Evolutionary conservation across 805 yeast genomes (phyloP).

Genomic region (Yarrowia yakushimensis): DNA sequence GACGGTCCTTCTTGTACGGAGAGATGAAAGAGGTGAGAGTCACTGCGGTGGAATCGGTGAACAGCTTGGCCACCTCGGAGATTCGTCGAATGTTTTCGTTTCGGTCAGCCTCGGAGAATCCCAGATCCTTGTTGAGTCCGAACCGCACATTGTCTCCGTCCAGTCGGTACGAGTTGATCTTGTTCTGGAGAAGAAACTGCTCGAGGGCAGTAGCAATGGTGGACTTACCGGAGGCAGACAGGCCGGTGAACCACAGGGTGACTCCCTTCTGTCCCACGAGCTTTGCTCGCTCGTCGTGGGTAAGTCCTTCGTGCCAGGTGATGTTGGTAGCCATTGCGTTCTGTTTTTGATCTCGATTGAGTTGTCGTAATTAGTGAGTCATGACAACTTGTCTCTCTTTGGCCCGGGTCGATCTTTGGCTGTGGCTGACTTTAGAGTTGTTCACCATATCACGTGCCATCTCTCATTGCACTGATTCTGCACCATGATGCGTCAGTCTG

Average conservation of each 20-base stretch:
- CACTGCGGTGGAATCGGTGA: slow-evolving; percentile 87
- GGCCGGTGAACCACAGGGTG: slow-evolving; percentile 93
- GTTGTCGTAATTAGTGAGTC: not conserved
- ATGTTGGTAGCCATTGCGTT: slow-evolving; percentile 83
- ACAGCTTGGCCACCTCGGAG: slow-evolving; percentile 88
- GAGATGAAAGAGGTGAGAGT: slow-evolving; percentile 90
- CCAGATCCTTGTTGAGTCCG: slow-evolving; percentile 92
- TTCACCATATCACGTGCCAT: slow-evolving; percentile 19
- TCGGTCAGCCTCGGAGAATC: slow-evolving; percentile 86
- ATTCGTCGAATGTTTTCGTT: slow-evolving; percentile 94
- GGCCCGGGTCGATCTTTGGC: not conserved
- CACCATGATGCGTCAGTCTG: not conserved
- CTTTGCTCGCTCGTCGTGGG: slow-evolving; percentile 72
- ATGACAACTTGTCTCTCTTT: not conserved
- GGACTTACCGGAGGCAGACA: slow-evolving; percentile 92
- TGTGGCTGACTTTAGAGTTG: slow-evolving; percentile 21
- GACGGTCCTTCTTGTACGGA: slow-evolving; percentile 83
- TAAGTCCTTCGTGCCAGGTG: slow-evolving; percentile 91
- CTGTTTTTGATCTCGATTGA: slow-evolving; percentile 1
- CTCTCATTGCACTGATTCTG: not conserved
- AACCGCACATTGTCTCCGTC: slow-evolving; percentile 93
- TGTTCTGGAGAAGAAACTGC: slow-evolving; percentile 67
- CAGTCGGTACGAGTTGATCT: slow-evolving; percentile 74
- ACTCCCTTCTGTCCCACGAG: slow-evolving; percentile 79
- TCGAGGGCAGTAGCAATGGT: slow-evolving; percentile 95